A percentile compares a stretch with the other conserved stretches of the same genome.
Conservation (phyloP, 1,139 yeast species). For the Kazachstania sp. region DNA sequence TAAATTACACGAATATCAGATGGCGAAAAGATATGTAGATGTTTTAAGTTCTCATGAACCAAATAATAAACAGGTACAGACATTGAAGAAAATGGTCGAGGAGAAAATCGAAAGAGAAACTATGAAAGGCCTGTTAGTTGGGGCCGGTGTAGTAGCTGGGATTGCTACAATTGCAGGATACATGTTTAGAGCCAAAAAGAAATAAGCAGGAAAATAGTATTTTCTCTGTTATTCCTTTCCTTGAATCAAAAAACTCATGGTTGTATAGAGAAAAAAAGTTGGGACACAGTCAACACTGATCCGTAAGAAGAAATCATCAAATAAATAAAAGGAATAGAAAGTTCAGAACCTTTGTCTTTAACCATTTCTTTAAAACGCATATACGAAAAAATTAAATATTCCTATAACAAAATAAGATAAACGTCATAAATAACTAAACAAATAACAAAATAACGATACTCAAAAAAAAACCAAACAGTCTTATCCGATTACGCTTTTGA, state of each 20-base stretch:
- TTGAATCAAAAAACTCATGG: neutral
- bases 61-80: slow-evolving; percentile 65
- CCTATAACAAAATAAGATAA: neutral
- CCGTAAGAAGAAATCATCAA: too few species aligned
- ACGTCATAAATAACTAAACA: neutral
- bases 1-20: slow-evolving; percentile 78
- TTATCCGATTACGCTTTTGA: too few species aligned
- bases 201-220: slow-evolving; percentile 8
- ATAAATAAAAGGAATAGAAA: neutral
- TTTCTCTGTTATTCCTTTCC: too few species aligned
- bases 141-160: slow-evolving; percentile 76
- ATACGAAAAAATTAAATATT: neutral
- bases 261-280: neutral
- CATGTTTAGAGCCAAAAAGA: slow-evolving; percentile 34
- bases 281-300: neutral
- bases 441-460: neutral
- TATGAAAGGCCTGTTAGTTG: slow-evolving; percentile 75
- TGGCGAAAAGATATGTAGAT: slow-evolving; percentile 80
- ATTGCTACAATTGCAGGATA: slow-evolving; percentile 68
- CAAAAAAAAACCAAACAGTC: too few species aligned
- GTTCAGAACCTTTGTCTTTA: neutral
- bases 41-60: slow-evolving; percentile 73
- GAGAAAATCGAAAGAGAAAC: slow-evolving; percentile 80
- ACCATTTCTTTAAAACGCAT: neutral
- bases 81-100: slow-evolving; percentile 67